These are phyloP conservation scores for Fusarium oligoseptatum DNA, from an alignment of 2,329 filamentous ascomycete species.

Conservation along the genomic window DNA sequence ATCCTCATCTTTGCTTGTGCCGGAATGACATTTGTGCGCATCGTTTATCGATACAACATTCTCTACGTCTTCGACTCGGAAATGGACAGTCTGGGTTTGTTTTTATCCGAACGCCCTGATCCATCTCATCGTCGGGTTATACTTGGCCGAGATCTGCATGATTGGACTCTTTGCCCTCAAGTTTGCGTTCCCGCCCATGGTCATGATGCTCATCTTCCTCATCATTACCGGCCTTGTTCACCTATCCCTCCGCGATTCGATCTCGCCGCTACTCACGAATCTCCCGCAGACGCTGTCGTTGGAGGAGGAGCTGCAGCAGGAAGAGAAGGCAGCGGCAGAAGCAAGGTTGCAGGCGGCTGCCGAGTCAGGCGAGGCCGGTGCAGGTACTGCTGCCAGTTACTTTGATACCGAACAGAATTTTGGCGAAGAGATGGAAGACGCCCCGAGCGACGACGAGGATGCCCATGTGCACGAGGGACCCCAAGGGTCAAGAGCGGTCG, in stretches of 20 bases:
- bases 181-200: conserved; percentile 74
- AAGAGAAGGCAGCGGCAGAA: conserved; percentile 63
- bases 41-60: conserved; percentile 91
- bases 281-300: conserved; percentile 80
- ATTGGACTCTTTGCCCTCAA: conserved; percentile 86
- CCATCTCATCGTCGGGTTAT: conserved; percentile 86
- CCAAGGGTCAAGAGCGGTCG: conserved; percentile 51
- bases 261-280: conserved; percentile 81
- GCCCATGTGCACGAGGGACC: conserved; percentile 36
- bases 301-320: conserved; percentile 61
- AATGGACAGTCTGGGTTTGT: conserved; percentile 88
- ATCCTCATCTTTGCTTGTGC: conserved; percentile 85
- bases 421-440: conserved; percentile 49
- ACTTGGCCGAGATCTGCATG: conserved; percentile 84
- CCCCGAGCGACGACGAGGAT: conserved; percentile 47
- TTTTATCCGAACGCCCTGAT: conserved; percentile 91
- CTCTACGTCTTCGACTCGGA: conserved; percentile 86
- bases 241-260: conserved; percentile 77
- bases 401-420: conserved; percentile 53
- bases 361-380: conserved; percentile 34
- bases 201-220: conserved; percentile 82
- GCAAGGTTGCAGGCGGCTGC: conserved; percentile 41
- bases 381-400: conserved; percentile 51
- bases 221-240: conserved; percentile 84
- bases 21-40: conserved; percentile 84